Evolutionary conservation across 768 basidiomycete species (phyloP).

Genomic region (Psilocybe cyanescens): DNA sequence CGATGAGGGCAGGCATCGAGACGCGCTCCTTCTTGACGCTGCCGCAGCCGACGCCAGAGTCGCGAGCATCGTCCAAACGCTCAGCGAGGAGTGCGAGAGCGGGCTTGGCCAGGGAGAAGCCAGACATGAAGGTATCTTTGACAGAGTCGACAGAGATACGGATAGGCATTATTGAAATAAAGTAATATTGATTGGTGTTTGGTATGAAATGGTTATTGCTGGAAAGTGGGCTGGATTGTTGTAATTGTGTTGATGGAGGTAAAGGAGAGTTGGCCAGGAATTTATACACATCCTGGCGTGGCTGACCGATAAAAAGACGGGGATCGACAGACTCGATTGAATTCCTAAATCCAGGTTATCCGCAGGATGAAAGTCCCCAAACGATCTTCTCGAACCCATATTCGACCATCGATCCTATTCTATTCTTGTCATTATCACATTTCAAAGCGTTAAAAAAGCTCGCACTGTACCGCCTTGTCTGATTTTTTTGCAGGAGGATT

Average conservation of each 20-base stretch:
- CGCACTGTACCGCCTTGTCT: background rate
- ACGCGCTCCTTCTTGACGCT: background rate
- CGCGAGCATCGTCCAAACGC: conserved; percentile 8
- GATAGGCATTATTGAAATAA: conserved; percentile 5
- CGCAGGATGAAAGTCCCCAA: background rate
- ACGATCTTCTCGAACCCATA: background rate
- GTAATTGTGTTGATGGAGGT: background rate
- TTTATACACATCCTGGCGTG: background rate
- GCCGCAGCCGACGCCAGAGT: background rate
- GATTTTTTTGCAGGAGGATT: background rate
- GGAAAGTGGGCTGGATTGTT: background rate
- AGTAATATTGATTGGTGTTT: background rate
- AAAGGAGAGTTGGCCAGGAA: background rate
- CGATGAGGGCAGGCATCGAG: conserved; percentile 10
- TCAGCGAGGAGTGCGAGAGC: conserved; percentile 10
- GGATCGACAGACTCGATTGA: background rate
- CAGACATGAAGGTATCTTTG: conserved; percentile 3
- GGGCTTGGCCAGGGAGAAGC: conserved; percentile 9
- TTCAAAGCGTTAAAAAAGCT: background rate
- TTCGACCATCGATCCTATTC: background rate
- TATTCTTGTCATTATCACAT: background rate
- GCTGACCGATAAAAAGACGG: background rate
- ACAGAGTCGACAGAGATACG: conserved; percentile 1
- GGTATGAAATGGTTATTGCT: background rate
- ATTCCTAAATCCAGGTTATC: background rate